Conservation (phyloP, 345 rosid species). For the Eucalyptus sp. region DNA sequence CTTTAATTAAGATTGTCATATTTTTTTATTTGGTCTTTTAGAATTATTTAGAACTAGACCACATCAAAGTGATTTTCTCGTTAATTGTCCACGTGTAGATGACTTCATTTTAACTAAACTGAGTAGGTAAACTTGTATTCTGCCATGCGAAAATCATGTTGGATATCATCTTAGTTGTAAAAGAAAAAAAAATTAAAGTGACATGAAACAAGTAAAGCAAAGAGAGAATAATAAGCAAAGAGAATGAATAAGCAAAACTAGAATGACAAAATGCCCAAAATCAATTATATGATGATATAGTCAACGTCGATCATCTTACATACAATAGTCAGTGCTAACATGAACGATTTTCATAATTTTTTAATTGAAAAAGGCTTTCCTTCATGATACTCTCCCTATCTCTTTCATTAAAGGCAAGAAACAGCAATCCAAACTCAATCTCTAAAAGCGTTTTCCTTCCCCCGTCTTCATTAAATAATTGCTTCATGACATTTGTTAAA, state of each 20-base stretch:
- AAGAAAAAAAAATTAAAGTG: neutral
- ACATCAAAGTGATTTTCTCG: neutral
- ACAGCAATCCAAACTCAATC: neutral
- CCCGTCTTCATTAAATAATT: neutral
- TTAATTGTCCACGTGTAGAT: neutral
- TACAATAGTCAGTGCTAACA: rapidly evolving
- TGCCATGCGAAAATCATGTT: neutral
- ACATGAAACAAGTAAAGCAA: neutral
- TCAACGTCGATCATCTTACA: no score
- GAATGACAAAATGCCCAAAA: neutral
- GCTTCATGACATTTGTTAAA: neutral
- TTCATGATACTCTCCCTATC: neutral
- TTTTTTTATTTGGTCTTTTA: neutral
- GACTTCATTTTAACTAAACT: neutral
- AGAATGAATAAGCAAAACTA: neutral
- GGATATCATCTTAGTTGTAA: neutral
- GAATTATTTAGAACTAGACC: neutral
- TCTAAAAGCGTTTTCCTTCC: no score
- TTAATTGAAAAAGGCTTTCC: neutral
- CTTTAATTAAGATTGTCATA: neutral
- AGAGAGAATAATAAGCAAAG: neutral
- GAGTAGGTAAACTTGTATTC: neutral
- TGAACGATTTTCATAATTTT: no score
- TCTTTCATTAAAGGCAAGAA: neutral
- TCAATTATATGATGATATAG: neutral